Evolutionary conservation across 805 yeast genomes (phyloP).

Genomic region (Hanseniaspora clermontiae): DNA sequence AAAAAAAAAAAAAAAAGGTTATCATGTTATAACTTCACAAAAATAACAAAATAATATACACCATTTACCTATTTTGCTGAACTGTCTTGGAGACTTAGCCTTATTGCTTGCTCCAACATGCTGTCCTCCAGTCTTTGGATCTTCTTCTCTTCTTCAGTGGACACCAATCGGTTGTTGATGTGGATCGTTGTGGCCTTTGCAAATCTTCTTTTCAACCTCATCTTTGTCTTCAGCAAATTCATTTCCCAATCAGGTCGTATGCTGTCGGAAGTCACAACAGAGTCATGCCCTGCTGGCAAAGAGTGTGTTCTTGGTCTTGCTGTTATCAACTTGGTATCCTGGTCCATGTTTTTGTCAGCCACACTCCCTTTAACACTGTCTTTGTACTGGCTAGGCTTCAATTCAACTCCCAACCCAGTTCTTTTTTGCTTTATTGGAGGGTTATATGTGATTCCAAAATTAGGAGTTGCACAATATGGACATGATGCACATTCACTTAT

Average conservation of each 20-base stretch:
- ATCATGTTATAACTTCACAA: no score
- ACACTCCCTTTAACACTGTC: slow-evolving; percentile 10
- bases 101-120: slow-evolving; percentile 75
- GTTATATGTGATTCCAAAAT: slow-evolving; percentile 74
- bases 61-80: slow-evolving; percentile 22
- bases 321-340: slow-evolving; percentile 8
- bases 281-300: slow-evolving; percentile 51
- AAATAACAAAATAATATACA: no score
- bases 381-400: slow-evolving; percentile 14
- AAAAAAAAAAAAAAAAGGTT: no score
- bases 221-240: slow-evolving; percentile 57
- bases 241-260: slow-evolving; percentile 91
- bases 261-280: slow-evolving; percentile 64
- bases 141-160: slow-evolving; percentile 21
- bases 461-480: slow-evolving; percentile 82
- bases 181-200: slow-evolving; percentile 93
- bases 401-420: slow-evolving; percentile 43
- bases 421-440: slow-evolving; percentile 52
- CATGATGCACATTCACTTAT: slow-evolving; percentile 82
- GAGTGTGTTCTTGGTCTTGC: slow-evolving; percentile 35
- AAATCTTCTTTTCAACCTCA: slow-evolving; percentile 67
- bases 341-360: slow-evolving; percentile 14
- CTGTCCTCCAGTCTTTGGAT: slow-evolving; percentile 46
- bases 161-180: slow-evolving; percentile 62
- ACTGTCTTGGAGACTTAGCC: slow-evolving; percentile 51